Evolutionary conservation across 2,329 filamentous ascomycete genomes (phyloP).

Genomic region (Xylariales sp.): DNA sequence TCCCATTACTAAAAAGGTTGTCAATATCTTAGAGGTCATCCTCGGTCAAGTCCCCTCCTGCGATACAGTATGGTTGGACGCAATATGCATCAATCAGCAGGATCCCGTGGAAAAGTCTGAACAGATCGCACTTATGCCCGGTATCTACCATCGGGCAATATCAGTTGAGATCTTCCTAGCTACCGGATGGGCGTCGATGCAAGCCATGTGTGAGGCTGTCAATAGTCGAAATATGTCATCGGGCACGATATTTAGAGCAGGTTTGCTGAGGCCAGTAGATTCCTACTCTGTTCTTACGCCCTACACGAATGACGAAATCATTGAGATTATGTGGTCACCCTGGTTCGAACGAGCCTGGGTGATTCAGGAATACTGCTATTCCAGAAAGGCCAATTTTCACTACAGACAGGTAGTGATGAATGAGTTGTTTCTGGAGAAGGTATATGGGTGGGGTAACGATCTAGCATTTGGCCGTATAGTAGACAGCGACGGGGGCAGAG

Average conservation of each 20-base stretch:
- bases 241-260: neutral
- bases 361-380: constrained; percentile 8
- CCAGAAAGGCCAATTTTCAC: constrained; percentile 1
- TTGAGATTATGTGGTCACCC: constrained; percentile 14
- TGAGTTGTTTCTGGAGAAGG: neutral
- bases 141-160: neutral
- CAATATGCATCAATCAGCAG: constrained; percentile 16
- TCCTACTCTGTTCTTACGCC: neutral
- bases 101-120: constrained; percentile 1
- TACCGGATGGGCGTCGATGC: neutral
- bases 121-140: constrained; percentile 1
- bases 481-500: constrained; percentile 1
- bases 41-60: neutral
- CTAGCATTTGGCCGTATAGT: constrained; percentile 6
- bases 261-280: neutral
- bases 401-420: neutral
- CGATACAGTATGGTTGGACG: neutral
- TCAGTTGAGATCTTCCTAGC: constrained; percentile 3
- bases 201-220: neutral
- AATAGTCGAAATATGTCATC: neutral
- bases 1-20: neutral
- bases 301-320: neutral
- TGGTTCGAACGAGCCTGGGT: constrained; percentile 17
- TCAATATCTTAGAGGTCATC: neutral
- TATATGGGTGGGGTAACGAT: constrained; percentile 1